Base-by-base conservation (phyloP, 2,329 filamentous ascomycete species). In the Fusarium sp. region DNA sequence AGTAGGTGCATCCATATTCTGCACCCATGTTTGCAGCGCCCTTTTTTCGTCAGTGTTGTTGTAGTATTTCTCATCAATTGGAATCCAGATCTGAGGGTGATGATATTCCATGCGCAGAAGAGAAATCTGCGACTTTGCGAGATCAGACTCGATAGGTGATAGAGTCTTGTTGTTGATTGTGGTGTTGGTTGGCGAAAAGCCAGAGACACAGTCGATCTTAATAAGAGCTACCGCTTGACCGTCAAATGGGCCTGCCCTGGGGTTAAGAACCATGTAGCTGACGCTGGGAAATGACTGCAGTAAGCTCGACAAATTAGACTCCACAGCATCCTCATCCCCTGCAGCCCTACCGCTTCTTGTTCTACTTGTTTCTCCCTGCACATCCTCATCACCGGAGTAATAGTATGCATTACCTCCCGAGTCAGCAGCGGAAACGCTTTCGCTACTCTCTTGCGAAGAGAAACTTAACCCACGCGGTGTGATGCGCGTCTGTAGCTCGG, bases 1-100 rank as follows among this genome's bases (percentile, higher is more conserved):
- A 26, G 79, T 66, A 30, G 81, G 78, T 53, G 85, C 80, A 62
- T 84, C 83, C 46, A 83, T 80, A 65, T 86, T 86, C 74, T 86
- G 84, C 28, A 82, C 81, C 85, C 85, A 87, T 5, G 83, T 85
- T 60, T 85, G 84, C 42, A 87, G 69, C 57, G 78, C 79, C 33
- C 83, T 78, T 77, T 69, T 78, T 77, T 69, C 86, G 79, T 49
- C 80, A 23, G 23, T 23, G 13, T 6, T 20, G n/a, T 12, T 74
- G 75, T 15, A 81, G 82, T 13, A 83, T 44, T 75, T 77, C 47
- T 26, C 15, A 11, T 81, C 78, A 53, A 86, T 72, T 5, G 83
- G 78, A 18, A 86, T 78, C 84, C 84, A 87, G 10, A 84, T 76
- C 51, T 80, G 79, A 2, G 82, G 69, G 11, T 76, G 75, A 13